Conservation (phyloP, 306 rosid species). For the Comarum palustre region DNA sequence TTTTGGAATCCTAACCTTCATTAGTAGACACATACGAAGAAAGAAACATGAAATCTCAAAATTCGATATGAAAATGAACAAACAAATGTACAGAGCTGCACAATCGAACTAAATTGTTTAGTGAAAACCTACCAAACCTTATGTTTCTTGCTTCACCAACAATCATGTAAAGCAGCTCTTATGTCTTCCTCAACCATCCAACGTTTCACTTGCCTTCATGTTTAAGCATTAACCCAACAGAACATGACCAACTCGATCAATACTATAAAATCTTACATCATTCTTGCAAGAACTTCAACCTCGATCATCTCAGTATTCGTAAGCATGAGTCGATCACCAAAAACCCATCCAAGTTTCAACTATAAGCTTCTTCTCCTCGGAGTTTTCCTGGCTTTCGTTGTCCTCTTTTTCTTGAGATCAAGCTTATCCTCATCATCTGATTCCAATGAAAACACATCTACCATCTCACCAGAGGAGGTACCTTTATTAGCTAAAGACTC, state of each 20-base stretch:
- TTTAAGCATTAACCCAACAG: conserved; percentile 40
- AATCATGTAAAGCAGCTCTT: conserved; percentile 35
- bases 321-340: conserved; percentile 56
- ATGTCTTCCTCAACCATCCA: conserved; percentile 43
- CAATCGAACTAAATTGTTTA: conserved; percentile 33
- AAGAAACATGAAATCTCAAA: background rate
- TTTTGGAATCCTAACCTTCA: background rate
- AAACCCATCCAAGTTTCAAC: conserved; percentile 48
- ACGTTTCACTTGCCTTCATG: conserved; percentile 37
- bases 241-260: background rate
- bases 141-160: conserved; percentile 42
- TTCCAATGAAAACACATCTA: conserved; percentile 23
- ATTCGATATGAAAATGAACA: background rate
- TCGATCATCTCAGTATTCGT: background rate
- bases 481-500: background rate
- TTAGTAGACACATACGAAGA: background rate
- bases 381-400: conserved; percentile 36
- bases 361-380: conserved; percentile 50
- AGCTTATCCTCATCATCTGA: conserved; percentile 37
- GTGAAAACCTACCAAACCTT: conserved; percentile 37
- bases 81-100: conserved; percentile 10
- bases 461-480: conserved; percentile 11
- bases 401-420: conserved; percentile 57
- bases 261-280: conserved; percentile 9
- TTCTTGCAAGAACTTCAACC: background rate